Evolutionary conservation across 768 basidiomycete species (phyloP).

Genomic region (Pulveroboletus sp.): DNA sequence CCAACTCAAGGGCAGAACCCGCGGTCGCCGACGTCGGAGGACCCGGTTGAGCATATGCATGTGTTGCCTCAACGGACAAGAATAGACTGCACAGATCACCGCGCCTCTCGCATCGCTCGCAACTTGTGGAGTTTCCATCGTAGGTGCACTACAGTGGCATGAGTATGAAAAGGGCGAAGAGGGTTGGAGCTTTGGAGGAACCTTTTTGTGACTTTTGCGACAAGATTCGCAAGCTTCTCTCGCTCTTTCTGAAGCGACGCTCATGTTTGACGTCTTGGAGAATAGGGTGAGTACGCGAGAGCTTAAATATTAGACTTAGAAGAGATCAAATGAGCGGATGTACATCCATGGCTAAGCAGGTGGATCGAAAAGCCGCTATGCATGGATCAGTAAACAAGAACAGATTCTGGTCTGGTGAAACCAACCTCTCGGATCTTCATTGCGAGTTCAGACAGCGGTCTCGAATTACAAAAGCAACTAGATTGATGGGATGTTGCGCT

Average conservation of each 20-base stretch:
- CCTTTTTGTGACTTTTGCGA: constrained; percentile 26
- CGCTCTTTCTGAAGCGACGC: constrained; percentile 18
- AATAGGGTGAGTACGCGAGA: neutral
- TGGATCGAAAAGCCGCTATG: constrained; percentile 9
- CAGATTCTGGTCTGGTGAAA: constrained; percentile 1
- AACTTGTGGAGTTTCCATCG: constrained; percentile 9
- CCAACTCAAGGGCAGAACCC: constrained; percentile 1
- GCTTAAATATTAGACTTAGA: constrained; percentile 21
- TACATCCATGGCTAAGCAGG: constrained; percentile 2
- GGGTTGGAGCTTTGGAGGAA: constrained; percentile 1
- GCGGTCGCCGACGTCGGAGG: neutral
- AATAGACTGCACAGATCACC: constrained; percentile 18
- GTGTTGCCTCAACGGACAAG: neutral
- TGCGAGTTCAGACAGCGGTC: constrained; percentile 3
- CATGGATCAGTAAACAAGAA: constrained; percentile 9
- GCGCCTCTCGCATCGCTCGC: constrained; percentile 15
- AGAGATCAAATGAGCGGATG: constrained; percentile 10
- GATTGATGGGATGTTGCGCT: constrained; percentile 1
- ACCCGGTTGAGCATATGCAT: constrained; percentile 6
- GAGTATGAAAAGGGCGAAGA: neutral
- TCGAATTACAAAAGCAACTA: neutral
- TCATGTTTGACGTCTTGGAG: constrained; percentile 17
- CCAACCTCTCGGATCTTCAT: constrained; percentile 16
- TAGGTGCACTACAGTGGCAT: constrained; percentile 17
- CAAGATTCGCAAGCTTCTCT: constrained; percentile 24